phyloP scores from a whole-genome alignment of 139 green algal genomes.

The Tetraselmis striata region DNA sequence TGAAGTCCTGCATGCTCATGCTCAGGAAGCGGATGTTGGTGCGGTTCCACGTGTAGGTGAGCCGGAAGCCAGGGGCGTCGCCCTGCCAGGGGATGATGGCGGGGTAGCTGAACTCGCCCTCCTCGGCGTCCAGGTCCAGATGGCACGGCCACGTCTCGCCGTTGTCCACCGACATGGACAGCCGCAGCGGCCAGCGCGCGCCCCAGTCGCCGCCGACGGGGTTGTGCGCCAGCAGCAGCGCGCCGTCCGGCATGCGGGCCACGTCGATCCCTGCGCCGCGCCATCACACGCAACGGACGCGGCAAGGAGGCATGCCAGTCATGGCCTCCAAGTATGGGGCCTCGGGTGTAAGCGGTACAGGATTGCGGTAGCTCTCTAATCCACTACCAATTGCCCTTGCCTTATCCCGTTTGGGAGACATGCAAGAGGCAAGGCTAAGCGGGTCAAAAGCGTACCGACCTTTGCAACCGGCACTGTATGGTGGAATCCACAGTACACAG shows the following conservation, averaged over 20 bases:
- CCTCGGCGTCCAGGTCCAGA: not conserved
- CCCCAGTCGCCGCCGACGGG: not conserved
- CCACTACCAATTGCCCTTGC: no score
- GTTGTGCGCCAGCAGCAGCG: not conserved
- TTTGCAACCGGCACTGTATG: no score
- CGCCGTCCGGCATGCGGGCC: not conserved
- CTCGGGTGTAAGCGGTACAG: no score
- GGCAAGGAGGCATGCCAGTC: no score
- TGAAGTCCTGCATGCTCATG: not conserved
- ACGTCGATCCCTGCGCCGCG: not conserved
- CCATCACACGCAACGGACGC: no score
- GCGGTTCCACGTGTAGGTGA: constrained; percentile 3
- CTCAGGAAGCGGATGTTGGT: not conserved
- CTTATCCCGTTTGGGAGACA: no score
- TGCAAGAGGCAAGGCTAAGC: no score
- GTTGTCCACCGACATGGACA: not conserved
- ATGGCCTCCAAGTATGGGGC: no score
- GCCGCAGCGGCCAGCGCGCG: not conserved
- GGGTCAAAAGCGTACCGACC: no score
- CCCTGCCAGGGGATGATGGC: not conserved
- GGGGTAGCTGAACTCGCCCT: constrained; percentile 5
- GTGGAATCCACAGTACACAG: no score
- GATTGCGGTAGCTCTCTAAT: no score
- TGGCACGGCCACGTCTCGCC: not conserved
- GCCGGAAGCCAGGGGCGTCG: not conserved